Conservation (phyloP, 305 asterid species). For the Nicotiana rustica region DNA sequence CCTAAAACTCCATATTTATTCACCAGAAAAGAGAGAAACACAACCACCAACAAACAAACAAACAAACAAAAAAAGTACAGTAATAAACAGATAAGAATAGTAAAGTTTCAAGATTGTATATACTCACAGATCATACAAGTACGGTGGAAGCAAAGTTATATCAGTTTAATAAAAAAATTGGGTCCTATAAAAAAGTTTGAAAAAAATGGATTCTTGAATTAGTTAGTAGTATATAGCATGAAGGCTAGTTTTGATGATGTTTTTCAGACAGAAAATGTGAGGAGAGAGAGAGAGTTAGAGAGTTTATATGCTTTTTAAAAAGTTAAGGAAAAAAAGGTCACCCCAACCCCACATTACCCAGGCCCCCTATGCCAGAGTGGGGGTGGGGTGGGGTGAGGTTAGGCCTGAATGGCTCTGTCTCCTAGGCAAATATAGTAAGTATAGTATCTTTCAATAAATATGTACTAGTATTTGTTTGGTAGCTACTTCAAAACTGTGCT, state of each 20-base stretch:
- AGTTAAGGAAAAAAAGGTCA: neutral
- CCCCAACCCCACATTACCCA: neutral
- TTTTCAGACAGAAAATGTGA: constrained; percentile 29
- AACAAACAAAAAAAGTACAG: neutral
- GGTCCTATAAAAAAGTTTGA: neutral
- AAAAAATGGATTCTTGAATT: constrained; percentile 9
- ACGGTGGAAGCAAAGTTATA: neutral
- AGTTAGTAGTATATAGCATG: neutral
- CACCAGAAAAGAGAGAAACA: constrained; percentile 16
- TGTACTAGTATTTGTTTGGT: neutral
- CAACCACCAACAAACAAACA: neutral
- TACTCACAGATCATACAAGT: constrained; percentile 22
- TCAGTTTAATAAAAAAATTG: neutral
- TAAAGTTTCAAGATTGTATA: neutral
- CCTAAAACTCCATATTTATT: constrained; percentile 2
- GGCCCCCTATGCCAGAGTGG: neutral
- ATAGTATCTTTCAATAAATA: neutral
- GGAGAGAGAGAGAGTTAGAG: constrained; percentile 27
- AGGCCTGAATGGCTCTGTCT: constrained; percentile 26
- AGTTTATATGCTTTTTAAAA: constrained; percentile 20
- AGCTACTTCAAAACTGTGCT: neutral
- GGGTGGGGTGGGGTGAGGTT: constrained; percentile 8
- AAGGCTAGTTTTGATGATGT: constrained; percentile 21
- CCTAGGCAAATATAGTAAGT: neutral
- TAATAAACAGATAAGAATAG: constrained; percentile 12